Conservation (phyloP, 257 asterid genomes). For the Plectranthus barbatus region DNA sequence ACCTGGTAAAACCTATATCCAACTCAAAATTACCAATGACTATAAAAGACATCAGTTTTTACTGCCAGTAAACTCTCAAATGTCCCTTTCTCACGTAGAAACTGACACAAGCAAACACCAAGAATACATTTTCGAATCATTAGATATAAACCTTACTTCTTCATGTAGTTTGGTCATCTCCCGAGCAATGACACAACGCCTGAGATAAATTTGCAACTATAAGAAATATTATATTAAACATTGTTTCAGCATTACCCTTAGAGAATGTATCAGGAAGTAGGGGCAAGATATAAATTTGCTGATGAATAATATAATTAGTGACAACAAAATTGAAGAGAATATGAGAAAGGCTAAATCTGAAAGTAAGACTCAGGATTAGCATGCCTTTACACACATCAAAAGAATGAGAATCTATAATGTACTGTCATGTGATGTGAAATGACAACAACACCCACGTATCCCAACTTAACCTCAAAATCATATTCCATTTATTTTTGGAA, state of each 20-base stretch:
- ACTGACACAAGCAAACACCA: not conserved
- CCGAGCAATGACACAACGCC: slow-evolving; percentile 92
- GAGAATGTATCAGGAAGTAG: not conserved
- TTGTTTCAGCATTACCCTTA: not conserved
- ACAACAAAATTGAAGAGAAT: not conserved
- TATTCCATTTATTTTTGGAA: not conserved
- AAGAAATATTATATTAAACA: not conserved
- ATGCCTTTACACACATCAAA: not conserved
- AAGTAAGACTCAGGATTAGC: not conserved
- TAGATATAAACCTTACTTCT: slow-evolving; percentile 44
- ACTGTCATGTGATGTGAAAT: not conserved
- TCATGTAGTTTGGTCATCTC: slow-evolving; percentile 94
- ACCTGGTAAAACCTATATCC: not conserved
- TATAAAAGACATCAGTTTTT: not conserved
- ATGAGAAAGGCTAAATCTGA: not conserved
- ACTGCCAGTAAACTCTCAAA: not conserved
- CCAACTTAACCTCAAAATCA: not conserved
- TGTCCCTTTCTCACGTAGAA: not conserved
- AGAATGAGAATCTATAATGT: not conserved
- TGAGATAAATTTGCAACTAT: slow-evolving; percentile 22
- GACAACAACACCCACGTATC: not conserved
- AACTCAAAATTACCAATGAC: not conserved
- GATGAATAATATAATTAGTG: not conserved
- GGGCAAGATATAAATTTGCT: not conserved
- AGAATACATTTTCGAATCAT: slow-evolving; percentile 3